phyloP scores from a whole-genome alignment of 73 alveolate species.

The Paramecium pentaurelia region DNA sequence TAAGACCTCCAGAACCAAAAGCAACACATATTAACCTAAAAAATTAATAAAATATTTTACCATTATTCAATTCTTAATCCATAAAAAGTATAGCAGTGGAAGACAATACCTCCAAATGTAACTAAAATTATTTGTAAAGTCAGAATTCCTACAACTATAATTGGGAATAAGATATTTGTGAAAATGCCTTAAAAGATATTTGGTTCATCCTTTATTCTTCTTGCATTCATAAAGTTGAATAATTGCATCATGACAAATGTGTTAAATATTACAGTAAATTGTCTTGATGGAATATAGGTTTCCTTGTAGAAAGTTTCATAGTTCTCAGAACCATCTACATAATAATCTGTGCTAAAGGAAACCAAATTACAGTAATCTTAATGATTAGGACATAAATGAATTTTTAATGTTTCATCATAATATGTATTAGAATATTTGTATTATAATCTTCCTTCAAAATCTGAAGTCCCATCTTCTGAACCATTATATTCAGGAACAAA shows the following conservation, averaged over 20 bases:
- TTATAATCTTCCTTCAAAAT: background rate
- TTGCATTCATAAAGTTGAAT: slow-evolving; percentile 85
- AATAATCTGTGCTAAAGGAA: slow-evolving; percentile 47
- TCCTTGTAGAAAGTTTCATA: slow-evolving; percentile 52
- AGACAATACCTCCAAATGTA: slow-evolving; percentile 72
- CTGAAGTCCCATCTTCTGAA: background rate
- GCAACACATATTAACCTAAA: slow-evolving; percentile 69
- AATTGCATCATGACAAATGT: slow-evolving; percentile 82
- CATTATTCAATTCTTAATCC: slow-evolving; percentile 84
- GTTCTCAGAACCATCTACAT: slow-evolving; percentile 57
- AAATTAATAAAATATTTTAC: slow-evolving; percentile 3
- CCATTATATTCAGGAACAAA: slow-evolving; percentile 72
- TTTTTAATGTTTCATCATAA: slow-evolving; percentile 9
- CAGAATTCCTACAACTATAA: slow-evolving; percentile 71
- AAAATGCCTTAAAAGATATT: slow-evolving; percentile 76
- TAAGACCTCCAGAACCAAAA: slow-evolving; percentile 62
- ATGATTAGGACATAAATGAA: slow-evolving; percentile 48
- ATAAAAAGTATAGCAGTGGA: slow-evolving; percentile 67
- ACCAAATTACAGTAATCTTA: slow-evolving; percentile 40
- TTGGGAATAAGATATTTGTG: slow-evolving; percentile 67
- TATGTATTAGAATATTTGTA: slow-evolving; percentile 55
- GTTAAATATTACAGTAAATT: slow-evolving; percentile 84
- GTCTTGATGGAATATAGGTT: slow-evolving; percentile 75
- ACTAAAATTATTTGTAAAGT: slow-evolving; percentile 70
- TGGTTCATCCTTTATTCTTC: slow-evolving; percentile 86